Evolutionary conservation across 208 protist genomes (phyloP).

Genomic region (Herpetomonas samuelpessoai): DNA sequence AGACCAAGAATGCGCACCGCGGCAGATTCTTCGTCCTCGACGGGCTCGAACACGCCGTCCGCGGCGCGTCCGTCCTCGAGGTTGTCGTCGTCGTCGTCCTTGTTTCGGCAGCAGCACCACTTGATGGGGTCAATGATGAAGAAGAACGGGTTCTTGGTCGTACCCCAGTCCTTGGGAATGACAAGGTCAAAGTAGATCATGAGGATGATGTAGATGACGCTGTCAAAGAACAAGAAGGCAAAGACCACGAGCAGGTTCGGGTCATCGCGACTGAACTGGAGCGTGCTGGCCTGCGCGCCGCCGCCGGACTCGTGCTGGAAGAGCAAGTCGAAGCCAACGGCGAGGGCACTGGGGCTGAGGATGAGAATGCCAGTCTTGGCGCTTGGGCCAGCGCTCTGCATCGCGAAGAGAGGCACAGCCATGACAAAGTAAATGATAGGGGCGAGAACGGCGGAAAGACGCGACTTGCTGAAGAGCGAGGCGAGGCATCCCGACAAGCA

Average conservation of each 20-base stretch:
- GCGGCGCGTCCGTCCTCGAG: not conserved
- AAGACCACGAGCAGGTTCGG: slow-evolving; percentile 11
- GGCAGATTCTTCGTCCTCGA: slow-evolving; percentile 22
- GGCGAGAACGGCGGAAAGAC: slow-evolving; percentile 28
- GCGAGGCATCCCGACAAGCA: slow-evolving; percentile 31
- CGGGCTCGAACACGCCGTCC: not conserved
- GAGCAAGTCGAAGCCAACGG: slow-evolving; percentile 7
- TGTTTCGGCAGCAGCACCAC: slow-evolving; percentile 5
- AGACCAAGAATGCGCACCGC: slow-evolving; percentile 36
- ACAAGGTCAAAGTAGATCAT: slow-evolving; percentile 46
- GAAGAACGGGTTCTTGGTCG: slow-evolving; percentile 37
- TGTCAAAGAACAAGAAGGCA: slow-evolving; percentile 22
- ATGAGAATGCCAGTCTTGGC: slow-evolving; percentile 17
- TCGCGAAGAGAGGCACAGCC: slow-evolving; percentile 16
- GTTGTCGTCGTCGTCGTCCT: not conserved
- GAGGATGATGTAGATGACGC: slow-evolving; percentile 34
- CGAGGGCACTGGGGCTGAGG: slow-evolving; percentile 29
- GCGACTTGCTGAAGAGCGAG: slow-evolving; percentile 42
- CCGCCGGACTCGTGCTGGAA: slow-evolving; percentile 15
- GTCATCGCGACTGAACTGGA: slow-evolving; percentile 2
- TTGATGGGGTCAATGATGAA: slow-evolving; percentile 18
- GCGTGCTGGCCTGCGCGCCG: slow-evolving; percentile 13
- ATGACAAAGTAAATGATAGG: slow-evolving; percentile 44
- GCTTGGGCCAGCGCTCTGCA: slow-evolving; percentile 12
- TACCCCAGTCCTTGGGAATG: slow-evolving; percentile 38